A percentile compares a stretch with the other conserved stretches of the same genome.
Conservation (phyloP, 2,329 filamentous ascomycete genomes). For the Cylindrodendrum hubeiense region DNA sequence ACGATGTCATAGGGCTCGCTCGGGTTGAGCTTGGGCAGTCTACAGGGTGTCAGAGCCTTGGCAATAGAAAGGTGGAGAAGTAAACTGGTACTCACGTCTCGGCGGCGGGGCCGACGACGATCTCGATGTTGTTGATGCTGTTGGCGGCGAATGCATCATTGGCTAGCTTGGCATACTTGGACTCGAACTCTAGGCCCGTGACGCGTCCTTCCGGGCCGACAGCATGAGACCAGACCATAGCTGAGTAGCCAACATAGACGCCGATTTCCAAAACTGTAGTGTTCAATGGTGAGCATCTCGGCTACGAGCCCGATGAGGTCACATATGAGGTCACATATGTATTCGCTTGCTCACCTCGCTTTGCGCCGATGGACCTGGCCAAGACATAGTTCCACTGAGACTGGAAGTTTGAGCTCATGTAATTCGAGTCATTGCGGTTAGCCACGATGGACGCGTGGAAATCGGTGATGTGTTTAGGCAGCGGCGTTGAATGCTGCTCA, state of each 20-base stretch:
- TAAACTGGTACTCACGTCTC: constrained; percentile 54
- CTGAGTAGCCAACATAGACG: constrained; percentile 63
- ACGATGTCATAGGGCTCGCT: constrained; percentile 62
- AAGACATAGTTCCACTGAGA: constrained; percentile 57
- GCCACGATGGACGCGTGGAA: constrained; percentile 52
- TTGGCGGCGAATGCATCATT: constrained; percentile 53
- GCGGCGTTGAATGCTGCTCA: constrained; percentile 53
- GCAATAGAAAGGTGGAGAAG: background rate
- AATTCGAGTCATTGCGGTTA: constrained; percentile 46
- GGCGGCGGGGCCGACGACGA: constrained; percentile 60
- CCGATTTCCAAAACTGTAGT: constrained; percentile 61
- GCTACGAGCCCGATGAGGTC: too few species aligned
- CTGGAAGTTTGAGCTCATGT: constrained; percentile 58
- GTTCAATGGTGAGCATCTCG: constrained; percentile 1
- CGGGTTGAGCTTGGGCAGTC: constrained; percentile 46
- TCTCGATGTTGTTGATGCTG: constrained; percentile 58
- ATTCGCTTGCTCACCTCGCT: constrained; percentile 47
- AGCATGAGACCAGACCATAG: constrained; percentile 61
- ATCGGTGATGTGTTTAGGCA: constrained; percentile 57
- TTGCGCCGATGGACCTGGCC: constrained; percentile 55
- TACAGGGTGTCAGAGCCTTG: constrained; percentile 39
- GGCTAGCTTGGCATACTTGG: constrained; percentile 58
- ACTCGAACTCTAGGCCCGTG: constrained; percentile 59
- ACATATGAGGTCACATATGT: background rate
- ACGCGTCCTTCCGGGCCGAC: constrained; percentile 58